Evolutionary conservation across 257 asterid genomes (phyloP).

Genomic region (Nicotiana noctiflora): DNA sequence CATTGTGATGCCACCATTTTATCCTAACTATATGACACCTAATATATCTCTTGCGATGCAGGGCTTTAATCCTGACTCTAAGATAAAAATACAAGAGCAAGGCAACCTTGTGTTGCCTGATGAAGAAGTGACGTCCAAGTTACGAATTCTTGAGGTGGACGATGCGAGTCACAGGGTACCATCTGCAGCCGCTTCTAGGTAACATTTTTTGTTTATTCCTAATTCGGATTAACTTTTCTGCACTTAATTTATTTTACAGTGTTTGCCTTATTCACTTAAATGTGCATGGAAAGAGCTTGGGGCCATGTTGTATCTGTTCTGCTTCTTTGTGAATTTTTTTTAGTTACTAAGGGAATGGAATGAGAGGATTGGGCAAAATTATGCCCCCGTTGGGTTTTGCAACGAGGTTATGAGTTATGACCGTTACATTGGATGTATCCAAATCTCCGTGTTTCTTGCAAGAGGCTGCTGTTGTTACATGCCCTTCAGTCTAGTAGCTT

Average conservation of each 20-base stretch:
- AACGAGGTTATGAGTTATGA: background rate
- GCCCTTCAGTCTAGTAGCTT: too few relatives aligned
- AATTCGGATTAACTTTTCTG: background rate
- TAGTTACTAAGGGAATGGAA: too few relatives aligned
- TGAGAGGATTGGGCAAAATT: background rate
- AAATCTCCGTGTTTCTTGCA: background rate
- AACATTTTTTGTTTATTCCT: background rate
- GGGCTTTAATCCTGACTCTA: background rate
- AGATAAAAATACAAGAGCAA: background rate
- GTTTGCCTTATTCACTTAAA: background rate
- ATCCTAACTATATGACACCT: background rate
- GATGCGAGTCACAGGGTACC: background rate
- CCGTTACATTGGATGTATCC: background rate
- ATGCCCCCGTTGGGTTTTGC: background rate
- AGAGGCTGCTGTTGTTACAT: too few relatives aligned
- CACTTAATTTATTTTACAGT: background rate
- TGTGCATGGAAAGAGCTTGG: background rate
- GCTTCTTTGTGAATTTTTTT: background rate
- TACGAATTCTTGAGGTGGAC: slow-evolving; percentile 1
- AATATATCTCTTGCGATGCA: background rate
- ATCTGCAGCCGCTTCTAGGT: slow-evolving; percentile 14
- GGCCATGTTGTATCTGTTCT: background rate
- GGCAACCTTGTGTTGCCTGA: background rate
- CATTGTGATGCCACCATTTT: background rate
- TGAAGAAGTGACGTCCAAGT: background rate